phyloP scores from a whole-genome alignment of 352 stramenopile genomes.

The Phytophthora pinifolia region DNA sequence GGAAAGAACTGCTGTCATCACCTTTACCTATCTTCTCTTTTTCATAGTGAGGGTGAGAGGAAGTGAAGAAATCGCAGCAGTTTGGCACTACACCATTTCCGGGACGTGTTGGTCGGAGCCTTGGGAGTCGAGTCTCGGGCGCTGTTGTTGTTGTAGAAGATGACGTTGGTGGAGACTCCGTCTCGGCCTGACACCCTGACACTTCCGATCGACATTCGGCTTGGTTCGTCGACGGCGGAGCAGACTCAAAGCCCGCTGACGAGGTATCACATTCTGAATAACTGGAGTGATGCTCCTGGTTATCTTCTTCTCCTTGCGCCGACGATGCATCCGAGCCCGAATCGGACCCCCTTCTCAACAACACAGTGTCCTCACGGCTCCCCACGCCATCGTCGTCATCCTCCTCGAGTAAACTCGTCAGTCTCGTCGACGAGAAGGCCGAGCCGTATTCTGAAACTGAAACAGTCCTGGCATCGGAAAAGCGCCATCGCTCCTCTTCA shows the following conservation, averaged over 20 bases:
- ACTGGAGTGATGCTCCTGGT: slow-evolving; percentile 8
- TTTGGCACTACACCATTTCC: slow-evolving; percentile 26
- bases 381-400: slow-evolving; percentile 6
- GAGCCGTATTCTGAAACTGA: slow-evolving; percentile 27
- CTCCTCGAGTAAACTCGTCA: slow-evolving; percentile 15
- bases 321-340: slow-evolving; percentile 6
- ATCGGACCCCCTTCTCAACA: slow-evolving; percentile 1
- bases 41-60: slow-evolving; percentile 31
- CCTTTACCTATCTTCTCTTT: slow-evolving; percentile 30
- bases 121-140: slow-evolving; percentile 20
- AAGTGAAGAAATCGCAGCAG: slow-evolving; percentile 40
- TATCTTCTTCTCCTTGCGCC: slow-evolving; percentile 7
- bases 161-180: slow-evolving; percentile 9
- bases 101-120: slow-evolving; percentile 20
- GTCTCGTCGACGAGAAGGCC: slow-evolving; percentile 16
- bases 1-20: slow-evolving; percentile 4
- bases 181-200: slow-evolving; percentile 3
- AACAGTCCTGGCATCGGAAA: slow-evolving; percentile 15
- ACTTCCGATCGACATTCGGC: slow-evolving; percentile 9
- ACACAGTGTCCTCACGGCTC: slow-evolving; percentile 3
- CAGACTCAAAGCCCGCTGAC: slow-evolving; percentile 8
- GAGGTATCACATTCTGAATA: slow-evolving; percentile 13
- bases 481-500: slow-evolving; percentile 22
- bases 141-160: background rate
- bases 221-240: slow-evolving; percentile 14